Percentiles rank a stretch among this genome's conserved stretches.
Conservation (phyloP, 2,329 filamentous ascomycete genomes). For the Colletotrichum spaethianum region DNA sequence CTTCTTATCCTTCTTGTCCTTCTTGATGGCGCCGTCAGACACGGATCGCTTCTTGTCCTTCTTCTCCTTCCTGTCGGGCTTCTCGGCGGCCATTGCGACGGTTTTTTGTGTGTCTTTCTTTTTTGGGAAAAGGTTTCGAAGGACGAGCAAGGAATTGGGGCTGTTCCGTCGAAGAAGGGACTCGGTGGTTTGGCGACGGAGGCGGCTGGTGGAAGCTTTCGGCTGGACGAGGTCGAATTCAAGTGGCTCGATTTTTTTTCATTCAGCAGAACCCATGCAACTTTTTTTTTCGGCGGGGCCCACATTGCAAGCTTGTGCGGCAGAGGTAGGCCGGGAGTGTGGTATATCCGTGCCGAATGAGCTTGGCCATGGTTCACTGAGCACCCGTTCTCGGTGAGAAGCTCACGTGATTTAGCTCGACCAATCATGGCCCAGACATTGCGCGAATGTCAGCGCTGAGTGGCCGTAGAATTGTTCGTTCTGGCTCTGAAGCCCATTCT, state of each 20-base stretch:
- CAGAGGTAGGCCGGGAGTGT: not conserved
- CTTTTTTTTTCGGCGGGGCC: slow-evolving; percentile 22
- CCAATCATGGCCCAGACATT: slow-evolving; percentile 25
- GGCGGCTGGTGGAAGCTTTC: slow-evolving; percentile 22
- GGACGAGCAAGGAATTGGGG: not conserved
- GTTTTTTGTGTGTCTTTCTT: slow-evolving; percentile 1
- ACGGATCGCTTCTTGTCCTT: slow-evolving; percentile 51
- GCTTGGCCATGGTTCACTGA: too few relatives aligned
- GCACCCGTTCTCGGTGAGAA: not conserved
- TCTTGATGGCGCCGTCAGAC: slow-evolving; percentile 44
- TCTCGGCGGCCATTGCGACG: slow-evolving; percentile 62
- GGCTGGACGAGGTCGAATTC: not conserved
- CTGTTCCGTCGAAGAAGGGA: not conserved
- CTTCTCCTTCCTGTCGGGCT: slow-evolving; percentile 63
- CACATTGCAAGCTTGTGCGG: not conserved
- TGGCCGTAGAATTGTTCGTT: not conserved
- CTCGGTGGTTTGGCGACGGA: not conserved
- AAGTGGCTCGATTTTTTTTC: slow-evolving; percentile 25
- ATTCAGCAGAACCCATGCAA: not conserved
- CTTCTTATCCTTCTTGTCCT: slow-evolving; percentile 71
- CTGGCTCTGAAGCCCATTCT: not conserved
- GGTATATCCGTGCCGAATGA: slow-evolving; percentile 30
- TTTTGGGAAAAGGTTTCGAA: not conserved
- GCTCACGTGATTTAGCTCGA: not conserved
- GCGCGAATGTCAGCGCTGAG: slow-evolving; percentile 34